Evolutionary conservation across 2,329 filamentous ascomycete genomes (phyloP), one percentile per base, ranked within the genome.

Genomic region (Colletotrichum tamarilloi): DNA sequence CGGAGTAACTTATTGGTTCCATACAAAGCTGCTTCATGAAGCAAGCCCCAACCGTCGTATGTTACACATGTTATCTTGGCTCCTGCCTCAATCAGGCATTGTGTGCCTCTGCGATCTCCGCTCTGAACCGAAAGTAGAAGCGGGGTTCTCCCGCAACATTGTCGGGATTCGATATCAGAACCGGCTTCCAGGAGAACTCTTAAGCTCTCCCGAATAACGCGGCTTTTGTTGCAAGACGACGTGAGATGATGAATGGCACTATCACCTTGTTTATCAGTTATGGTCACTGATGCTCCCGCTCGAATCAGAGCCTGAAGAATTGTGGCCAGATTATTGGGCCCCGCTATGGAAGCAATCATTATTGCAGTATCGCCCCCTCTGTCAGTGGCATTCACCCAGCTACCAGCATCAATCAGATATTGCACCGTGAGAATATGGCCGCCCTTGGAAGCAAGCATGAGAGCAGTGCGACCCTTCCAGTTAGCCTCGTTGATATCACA

Each of bases 281-380:
- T n/a, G n/a, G n/a, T n/a, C n/a, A n/a, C n/a, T n/a, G 32, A 49
- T 1, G 69, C 66, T 1, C 66, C 64, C 12, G 65, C 66, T 0
- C 16, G 28, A 5, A 72, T 26, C 2, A 72, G 11, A 0, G 22
- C n/a, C 1, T 4, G 1, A 2, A 69, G 1, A 1, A 53, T 28
- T 1, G 30, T 1, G 3, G 4, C 19, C 0, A 53, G 32, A 9
- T 24, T 32, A 3, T 4, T 6, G 9, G 3, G 5, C 7, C 53
- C 24, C 6, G 2, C 0, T 0, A 0, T 0, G 2, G 53, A 3
- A 3, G 69, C 69, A 14, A 0, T 2, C 24, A 52, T n/a, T 1
- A 72, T 2, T 0, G 69, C 58, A 5, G 57, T 64, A 0, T 1
- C 0, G 8, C 65, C 55, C 9, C 1, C 0, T 0, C 8, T 3